Evolutionary conservation across 2,329 filamentous ascomycete genomes (phyloP), one percentile per base, ranked within the genome.

Genomic region (Pseudopithomyces chartarum): DNA sequence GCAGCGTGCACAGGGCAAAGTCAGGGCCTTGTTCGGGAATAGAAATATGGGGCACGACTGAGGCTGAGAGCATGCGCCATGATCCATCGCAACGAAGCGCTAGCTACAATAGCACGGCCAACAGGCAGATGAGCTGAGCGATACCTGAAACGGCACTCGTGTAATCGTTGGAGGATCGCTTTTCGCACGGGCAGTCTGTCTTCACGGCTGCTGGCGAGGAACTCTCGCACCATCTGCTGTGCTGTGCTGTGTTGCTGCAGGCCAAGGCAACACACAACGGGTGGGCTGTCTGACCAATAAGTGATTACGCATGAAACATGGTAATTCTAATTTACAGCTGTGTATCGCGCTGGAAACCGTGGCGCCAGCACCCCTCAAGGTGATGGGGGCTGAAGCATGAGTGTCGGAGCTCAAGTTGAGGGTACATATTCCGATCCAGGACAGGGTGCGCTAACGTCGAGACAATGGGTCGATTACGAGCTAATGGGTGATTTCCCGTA

Each of bases 241-340:
- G 47, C 47, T 39, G 29, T 34, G 34, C 47, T 39, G 39, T 34
- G 20, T 34, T 22, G 47, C 20, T 34, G 38, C 43, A 54, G 55
- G 50, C 45, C 50, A 50, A 44, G 44, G 55, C 10, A 42, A 29
- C 55, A 53, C 42, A 20, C 29, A 34, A 13, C 10, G 36, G 34
- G 19, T 26, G 19, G 5, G 42, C n/a, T 7, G 29, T 51, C 26
- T 6, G 40, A 33, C 54, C 52, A 52, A 57, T 49, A n/a, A 26
- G 29, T 13, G 26, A 12, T 8, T 50, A 22, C n/a, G 22, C 34
- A 26, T 39, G 38, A 38, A 44, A 19, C 23, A 22, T 40, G 33
- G 47, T 33, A 58, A 58, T 58, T n/a, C 50, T 40, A 52, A n/a
- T 33, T 23, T 36, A 39, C 47, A 58, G 56, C 56, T 52, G 49